phyloP scores from a whole-genome alignment of 306 rosid species.

The Vachellia collinsii region DNA sequence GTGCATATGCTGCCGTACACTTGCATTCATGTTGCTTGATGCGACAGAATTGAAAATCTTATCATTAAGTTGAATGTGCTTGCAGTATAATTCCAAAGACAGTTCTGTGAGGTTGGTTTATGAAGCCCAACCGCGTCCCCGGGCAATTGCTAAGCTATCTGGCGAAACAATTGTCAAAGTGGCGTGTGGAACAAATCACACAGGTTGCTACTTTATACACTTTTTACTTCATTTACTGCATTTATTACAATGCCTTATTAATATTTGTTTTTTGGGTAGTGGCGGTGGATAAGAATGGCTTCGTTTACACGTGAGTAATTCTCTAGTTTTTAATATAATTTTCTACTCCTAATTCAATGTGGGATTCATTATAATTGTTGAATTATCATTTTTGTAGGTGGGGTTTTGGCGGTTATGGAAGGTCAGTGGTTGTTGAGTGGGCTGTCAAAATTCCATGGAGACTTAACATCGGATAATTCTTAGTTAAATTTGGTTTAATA shows the following conservation, averaged over 20 bases:
- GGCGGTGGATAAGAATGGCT: slow-evolving; percentile 91
- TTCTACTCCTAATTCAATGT: slow-evolving; percentile 18
- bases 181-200: slow-evolving; percentile 94
- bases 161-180: slow-evolving; percentile 87
- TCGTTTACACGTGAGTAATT: slow-evolving; percentile 85
- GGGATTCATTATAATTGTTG: slow-evolving; percentile 31
- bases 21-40: background rate
- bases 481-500: background rate
- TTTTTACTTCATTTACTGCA: background rate
- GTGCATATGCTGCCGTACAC: background rate
- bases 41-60: slow-evolving; percentile 13
- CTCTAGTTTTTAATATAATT: slow-evolving; percentile 13
- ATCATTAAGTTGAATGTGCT: slow-evolving; percentile 42
- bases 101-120: slow-evolving; percentile 92
- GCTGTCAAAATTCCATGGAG: slow-evolving; percentile 20
- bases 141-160: slow-evolving; percentile 79
- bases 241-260: slow-evolving; percentile 25
- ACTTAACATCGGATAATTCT: background rate
- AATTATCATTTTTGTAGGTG: slow-evolving; percentile 60
- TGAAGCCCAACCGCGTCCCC: slow-evolving; percentile 97
- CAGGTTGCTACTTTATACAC: slow-evolving; percentile 45
- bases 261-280: slow-evolving; percentile 58
- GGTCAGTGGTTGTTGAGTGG: slow-evolving; percentile 54
- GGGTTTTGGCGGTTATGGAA: slow-evolving; percentile 99
- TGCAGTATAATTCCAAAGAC: slow-evolving; percentile 93